Percentiles rank a stretch among this genome's conserved stretches.
Evolutionary conservation across 2,329 filamentous ascomycete species (phyloP).

Genomic region (Sporothrix dimorphospora): DNA sequence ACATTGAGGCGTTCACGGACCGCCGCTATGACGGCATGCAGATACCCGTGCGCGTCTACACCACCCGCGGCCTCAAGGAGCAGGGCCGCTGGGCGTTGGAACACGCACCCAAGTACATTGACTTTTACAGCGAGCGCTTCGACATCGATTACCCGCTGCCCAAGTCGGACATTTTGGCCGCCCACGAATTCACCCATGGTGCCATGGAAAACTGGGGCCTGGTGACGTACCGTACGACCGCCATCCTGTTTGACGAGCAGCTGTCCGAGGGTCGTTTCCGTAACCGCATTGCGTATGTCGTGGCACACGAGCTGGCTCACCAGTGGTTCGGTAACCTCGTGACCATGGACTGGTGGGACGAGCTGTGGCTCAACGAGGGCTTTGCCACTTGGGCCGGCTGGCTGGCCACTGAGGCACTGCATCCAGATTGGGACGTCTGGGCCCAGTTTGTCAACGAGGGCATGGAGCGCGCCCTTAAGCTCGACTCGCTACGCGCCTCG

Average conservation of each 20-base stretch:
- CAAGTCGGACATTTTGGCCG: slow-evolving; percentile 87
- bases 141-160: slow-evolving; percentile 90
- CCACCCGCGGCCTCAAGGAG: slow-evolving; percentile 89
- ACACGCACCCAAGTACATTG: slow-evolving; percentile 89
- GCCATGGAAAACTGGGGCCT: slow-evolving; percentile 98
- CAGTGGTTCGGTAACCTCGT: slow-evolving; percentile 99
- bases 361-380: slow-evolving; percentile 94
- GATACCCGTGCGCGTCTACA: slow-evolving; percentile 93
- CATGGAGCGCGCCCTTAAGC: slow-evolving; percentile 85
- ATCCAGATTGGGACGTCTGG: slow-evolving; percentile 98
- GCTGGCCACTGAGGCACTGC: slow-evolving; percentile 86
- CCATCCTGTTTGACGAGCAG: slow-evolving; percentile 93
- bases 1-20: slow-evolving; percentile 87
- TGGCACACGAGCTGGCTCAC: slow-evolving; percentile 96
- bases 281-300: slow-evolving; percentile 93
- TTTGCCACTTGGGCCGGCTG: slow-evolving; percentile 99
- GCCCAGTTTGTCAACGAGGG: slow-evolving; percentile 95
- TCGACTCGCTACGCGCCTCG: slow-evolving; percentile 87
- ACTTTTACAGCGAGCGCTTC: slow-evolving; percentile 96
- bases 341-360: slow-evolving; percentile 99
- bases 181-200: slow-evolving; percentile 86
- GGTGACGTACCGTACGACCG: slow-evolving; percentile 93
- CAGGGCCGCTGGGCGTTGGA: slow-evolving; percentile 88
- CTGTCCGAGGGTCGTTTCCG: slow-evolving; percentile 88
- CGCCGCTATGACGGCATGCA: slow-evolving; percentile 81